Conservation (phyloP, 495 filamentous ascomycete species). For the Daldinia caldariorum region DNA sequence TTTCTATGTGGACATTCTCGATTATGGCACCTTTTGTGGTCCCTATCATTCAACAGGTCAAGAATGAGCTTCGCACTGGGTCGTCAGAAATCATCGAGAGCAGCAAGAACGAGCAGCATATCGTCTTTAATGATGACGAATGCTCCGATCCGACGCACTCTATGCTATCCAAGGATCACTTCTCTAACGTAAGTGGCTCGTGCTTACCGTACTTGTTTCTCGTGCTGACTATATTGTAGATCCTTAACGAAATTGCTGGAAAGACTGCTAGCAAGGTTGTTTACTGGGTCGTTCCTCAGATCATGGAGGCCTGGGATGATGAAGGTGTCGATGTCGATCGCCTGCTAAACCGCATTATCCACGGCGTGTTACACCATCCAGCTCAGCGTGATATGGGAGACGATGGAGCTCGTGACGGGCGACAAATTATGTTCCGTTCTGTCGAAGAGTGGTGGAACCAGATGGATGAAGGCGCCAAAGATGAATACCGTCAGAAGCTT, state of each 20-base stretch:
- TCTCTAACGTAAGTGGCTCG: conserved; percentile 67
- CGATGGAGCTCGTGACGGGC: conserved; percentile 77
- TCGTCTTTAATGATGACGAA: conserved; percentile 83
- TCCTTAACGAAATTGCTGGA: conserved; percentile 89
- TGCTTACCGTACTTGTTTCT: background rate
- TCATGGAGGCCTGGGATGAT: conserved; percentile 88
- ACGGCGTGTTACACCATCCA: conserved; percentile 88
- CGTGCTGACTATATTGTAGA: conserved; percentile 53
- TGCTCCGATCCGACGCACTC: conserved; percentile 86
- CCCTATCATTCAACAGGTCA: conserved; percentile 85
- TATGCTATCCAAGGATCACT: conserved; percentile 97
- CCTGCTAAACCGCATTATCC: conserved; percentile 76
- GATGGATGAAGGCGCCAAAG: conserved; percentile 66
- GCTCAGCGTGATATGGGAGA: conserved; percentile 73
- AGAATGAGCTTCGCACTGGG: conserved; percentile 82
- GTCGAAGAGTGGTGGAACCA: conserved; percentile 83
- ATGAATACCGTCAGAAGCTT: conserved; percentile 74
- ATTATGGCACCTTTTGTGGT: conserved; percentile 86
- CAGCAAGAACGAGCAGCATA: conserved; percentile 79
- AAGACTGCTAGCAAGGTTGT: conserved; percentile 79
- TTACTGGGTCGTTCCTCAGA: conserved; percentile 83
- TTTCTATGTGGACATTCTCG: conserved; percentile 87
- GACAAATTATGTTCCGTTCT: conserved; percentile 77
- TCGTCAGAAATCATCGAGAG: conserved; percentile 86
- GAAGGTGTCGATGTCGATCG: conserved; percentile 71